Evolutionary conservation across 2,329 filamentous ascomycete species (phyloP).

Genomic region (Fusarium goolgardi): DNA sequence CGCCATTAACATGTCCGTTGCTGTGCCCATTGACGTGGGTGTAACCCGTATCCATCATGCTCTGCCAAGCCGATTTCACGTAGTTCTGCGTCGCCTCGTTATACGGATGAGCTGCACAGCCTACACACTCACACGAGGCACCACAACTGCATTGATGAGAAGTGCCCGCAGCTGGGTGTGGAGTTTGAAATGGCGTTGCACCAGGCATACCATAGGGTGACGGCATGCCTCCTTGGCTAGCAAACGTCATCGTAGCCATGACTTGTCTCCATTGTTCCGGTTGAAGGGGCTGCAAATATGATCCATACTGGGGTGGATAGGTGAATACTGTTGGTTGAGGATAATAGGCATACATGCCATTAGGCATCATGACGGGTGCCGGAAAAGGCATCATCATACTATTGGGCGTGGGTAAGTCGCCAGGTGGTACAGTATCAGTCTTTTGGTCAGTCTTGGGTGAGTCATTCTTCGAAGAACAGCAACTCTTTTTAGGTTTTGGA

Average conservation of each 20-base stretch:
- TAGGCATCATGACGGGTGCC: conserved; percentile 52
- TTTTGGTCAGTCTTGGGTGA: conserved; percentile 40
- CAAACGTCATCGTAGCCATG: conserved; percentile 55
- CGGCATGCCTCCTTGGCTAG: conserved; percentile 50
- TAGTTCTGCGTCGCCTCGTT: conserved; percentile 70
- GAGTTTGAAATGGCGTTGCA: conserved; percentile 38
- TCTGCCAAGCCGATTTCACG: conserved; percentile 61
- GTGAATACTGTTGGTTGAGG: conserved; percentile 61
- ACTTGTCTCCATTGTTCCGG: conserved; percentile 65
- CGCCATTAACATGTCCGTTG: conserved; percentile 8
- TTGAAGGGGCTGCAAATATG: conserved; percentile 65
- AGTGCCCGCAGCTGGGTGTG: conserved; percentile 47
- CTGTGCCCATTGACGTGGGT: conserved; percentile 44
- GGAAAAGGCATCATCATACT: conserved; percentile 54
- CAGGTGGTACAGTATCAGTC: conserved; percentile 34
- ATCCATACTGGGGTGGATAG: conserved; percentile 66
- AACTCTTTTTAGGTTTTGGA: conserved; percentile 44
- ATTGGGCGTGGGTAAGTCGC: conserved; percentile 41
- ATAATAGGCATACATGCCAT: conserved; percentile 56
- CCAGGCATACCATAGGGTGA: conserved; percentile 45
- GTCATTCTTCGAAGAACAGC: conserved; percentile 47
- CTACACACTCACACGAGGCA: conserved; percentile 73
- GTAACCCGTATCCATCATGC: conserved; percentile 51
- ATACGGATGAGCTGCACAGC: conserved; percentile 75
- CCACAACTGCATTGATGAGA: conserved; percentile 70